Percentiles rank a stretch among this genome's conserved stretches.
phyloP scores from a whole-genome alignment of 129 eudicot genomes.

The Lactuca saligna region DNA sequence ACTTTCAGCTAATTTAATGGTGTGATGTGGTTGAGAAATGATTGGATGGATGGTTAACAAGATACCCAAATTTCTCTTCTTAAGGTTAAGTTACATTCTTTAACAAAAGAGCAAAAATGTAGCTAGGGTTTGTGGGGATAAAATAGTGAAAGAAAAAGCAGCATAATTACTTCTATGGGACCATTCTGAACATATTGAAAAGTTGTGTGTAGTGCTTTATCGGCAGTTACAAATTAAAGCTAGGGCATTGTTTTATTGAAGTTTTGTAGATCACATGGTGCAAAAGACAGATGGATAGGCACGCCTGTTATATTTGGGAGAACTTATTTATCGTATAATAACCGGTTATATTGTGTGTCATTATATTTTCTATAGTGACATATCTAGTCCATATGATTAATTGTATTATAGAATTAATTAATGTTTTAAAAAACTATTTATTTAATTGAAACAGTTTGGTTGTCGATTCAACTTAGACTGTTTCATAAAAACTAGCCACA shows the following conservation, averaged over 20 bases:
- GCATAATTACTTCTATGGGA: slow-evolving; percentile 30
- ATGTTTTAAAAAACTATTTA: too few species aligned
- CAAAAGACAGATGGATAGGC: slow-evolving; percentile 31
- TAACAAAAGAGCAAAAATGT: slow-evolving; percentile 27
- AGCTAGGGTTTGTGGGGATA: slow-evolving; percentile 41
- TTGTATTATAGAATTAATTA: too few species aligned
- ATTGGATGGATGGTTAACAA: slow-evolving; percentile 22
- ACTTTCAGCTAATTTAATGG: background rate
- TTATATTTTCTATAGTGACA: too few species aligned
- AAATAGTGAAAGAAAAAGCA: slow-evolving; percentile 25
- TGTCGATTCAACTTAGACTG: too few species aligned
- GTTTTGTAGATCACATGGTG: slow-evolving; percentile 33
- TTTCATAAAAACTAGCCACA: too few species aligned
- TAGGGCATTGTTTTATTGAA: slow-evolving; percentile 24
- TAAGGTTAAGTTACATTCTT: slow-evolving; percentile 25
- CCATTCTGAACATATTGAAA: slow-evolving; percentile 51
- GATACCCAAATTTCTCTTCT: slow-evolving; percentile 12
- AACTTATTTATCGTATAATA: background rate
- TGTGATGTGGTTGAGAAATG: slow-evolving; percentile 4
- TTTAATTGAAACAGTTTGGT: too few species aligned
- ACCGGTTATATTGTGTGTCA: too few species aligned
- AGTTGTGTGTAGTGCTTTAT: slow-evolving; percentile 53
- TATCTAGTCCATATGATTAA: too few species aligned
- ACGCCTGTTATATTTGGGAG: slow-evolving; percentile 35
- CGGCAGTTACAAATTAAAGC: slow-evolving; percentile 49